Evolutionary conservation across 495 filamentous ascomycete genomes (phyloP).

Genomic region (Penicillium fimorum): DNA sequence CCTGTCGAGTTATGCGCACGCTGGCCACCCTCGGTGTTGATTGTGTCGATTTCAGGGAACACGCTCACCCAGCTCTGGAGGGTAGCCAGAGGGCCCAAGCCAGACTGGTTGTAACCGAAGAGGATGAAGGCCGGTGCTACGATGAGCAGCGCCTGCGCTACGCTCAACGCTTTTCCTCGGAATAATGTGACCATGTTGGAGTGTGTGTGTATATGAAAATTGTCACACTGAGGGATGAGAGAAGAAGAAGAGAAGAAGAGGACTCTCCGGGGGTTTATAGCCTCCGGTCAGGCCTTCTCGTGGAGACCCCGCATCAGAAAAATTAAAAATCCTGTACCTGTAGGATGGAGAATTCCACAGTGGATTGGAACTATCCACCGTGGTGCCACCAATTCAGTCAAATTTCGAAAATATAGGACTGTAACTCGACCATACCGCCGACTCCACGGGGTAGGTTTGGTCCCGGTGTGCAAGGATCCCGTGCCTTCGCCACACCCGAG

Average conservation of each 20-base stretch:
- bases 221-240: constrained; percentile 1
- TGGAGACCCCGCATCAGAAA: constrained; percentile 14
- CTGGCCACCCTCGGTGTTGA: constrained; percentile 26
- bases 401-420: not conserved
- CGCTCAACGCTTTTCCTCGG: constrained; percentile 17
- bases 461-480: constrained; percentile 2
- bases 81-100: constrained; percentile 27
- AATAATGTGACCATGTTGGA: constrained; percentile 6
- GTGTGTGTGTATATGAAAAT: not conserved
- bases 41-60: constrained; percentile 35
- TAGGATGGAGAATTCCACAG: constrained; percentile 3
- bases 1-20: constrained; percentile 29
- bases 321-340: not conserved
- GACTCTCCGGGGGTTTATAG: constrained; percentile 5
- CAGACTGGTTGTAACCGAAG: constrained; percentile 37
- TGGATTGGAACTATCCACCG: not conserved
- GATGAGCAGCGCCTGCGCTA: constrained; percentile 31
- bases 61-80: constrained; percentile 29
- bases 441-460: constrained; percentile 10
- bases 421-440: constrained; percentile 8
- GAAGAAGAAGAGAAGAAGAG: not conserved
- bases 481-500: constrained; percentile 9
- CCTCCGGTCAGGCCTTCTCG: not conserved
- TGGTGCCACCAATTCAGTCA: not conserved
- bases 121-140: constrained; percentile 38